Base-by-base conservation (phyloP, 2,329 filamentous ascomycete genomes). In the Aspergillus sp. region DNA sequence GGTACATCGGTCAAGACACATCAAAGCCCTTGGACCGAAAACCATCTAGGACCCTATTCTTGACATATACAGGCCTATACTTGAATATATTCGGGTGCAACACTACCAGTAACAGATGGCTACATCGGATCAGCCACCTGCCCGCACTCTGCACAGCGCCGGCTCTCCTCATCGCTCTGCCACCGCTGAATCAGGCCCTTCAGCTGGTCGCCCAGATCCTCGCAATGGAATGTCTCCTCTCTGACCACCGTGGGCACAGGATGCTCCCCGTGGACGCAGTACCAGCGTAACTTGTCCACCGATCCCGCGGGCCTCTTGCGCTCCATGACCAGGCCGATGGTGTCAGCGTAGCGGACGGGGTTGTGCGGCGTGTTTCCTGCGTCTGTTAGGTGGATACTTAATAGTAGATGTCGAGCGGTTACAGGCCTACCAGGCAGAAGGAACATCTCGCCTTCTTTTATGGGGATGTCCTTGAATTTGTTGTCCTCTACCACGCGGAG, bases 251-350 rank as follows among this genome's bases (percentile, higher is more conserved):
- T 36, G 1, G 42, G 42, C 4, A 11, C 5, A 5, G 8, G 24
- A 24, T 30, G 20, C 8, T 32, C 15, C 10, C 29, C 17, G 22
- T 45, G 43, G 12, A 35, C 35, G 16, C 42, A 45, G 64, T 93
- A 93, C 86, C 86, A 93, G 44, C 85, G 68, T 69, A 94, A 69
- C 35, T 74, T 71, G 65, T 94, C 86, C 38, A 86, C 37, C 24
- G 74, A 75, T 4, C 60, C 73, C 22, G 68, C 64, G 0, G 86
- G 86, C 5, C 86, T 70, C 30, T 72, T 72, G 67, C 91, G 84
- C 68, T 94, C 86, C 29, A 94, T 68, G 16, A 93, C 86, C 34
- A 94, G 67, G 27, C 86, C 86, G 17, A 93, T 82, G 0, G 86
- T 94, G 61, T 91, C 66, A 48, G 81, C 80, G 62, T 91, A 93